Percentiles rank a stretch among this genome's conserved stretches.
These are phyloP conservation scores for Zizania palustris DNA, from an alignment of 202 grass and related monocot species.

Conservation along the genomic window DNA sequence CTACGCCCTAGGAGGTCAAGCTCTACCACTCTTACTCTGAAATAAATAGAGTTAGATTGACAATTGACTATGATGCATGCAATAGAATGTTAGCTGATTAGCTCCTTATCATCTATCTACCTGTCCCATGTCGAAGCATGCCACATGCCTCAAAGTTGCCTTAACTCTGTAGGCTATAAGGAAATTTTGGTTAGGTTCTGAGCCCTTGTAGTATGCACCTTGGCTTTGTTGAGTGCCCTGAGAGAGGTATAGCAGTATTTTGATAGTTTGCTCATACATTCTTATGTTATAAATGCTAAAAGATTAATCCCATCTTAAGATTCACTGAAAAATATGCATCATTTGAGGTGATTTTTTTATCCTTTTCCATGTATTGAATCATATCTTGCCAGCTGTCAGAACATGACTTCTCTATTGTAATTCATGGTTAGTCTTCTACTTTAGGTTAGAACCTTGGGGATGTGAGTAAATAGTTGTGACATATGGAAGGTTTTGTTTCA, in stretches of 20 bases:
- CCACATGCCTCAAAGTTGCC: background rate
- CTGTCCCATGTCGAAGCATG: background rate
- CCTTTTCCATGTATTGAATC: background rate
- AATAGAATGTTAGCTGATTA: background rate
- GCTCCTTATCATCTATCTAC: background rate
- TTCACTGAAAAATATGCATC: background rate
- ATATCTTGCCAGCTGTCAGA: background rate
- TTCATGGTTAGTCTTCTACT: background rate
- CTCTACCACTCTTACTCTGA: background rate
- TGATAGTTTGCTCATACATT: background rate
- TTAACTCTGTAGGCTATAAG: background rate
- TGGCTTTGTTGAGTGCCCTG: background rate
- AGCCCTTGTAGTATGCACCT: background rate
- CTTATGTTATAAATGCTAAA: background rate
- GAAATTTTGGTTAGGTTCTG: slow-evolving; percentile 20
- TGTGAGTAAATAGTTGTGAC: background rate
- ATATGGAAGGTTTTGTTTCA: slow-evolving; percentile 3
- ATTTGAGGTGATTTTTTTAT: background rate
- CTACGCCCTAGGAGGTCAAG: no score
- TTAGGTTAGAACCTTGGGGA: background rate
- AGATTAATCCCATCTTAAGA: background rate
- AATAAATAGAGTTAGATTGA: background rate
- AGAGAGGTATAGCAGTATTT: slow-evolving; percentile 7
- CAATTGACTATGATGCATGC: background rate
- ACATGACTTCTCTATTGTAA: slow-evolving; percentile 15